phyloP scores from a whole-genome alignment of 164 flowering plant species.

The Santalum album region DNA sequence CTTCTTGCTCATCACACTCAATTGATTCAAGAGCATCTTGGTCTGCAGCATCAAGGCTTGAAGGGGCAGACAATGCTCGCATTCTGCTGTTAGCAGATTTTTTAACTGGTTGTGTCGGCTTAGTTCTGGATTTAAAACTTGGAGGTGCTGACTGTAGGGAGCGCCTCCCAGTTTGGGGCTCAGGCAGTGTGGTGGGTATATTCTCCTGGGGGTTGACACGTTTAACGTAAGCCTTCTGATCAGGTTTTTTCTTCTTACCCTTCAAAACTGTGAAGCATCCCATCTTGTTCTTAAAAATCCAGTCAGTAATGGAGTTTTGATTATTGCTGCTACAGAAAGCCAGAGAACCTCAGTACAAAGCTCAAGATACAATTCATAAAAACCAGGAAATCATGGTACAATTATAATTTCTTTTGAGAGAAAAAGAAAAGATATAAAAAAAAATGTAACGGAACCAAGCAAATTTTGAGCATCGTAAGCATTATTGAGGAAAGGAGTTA shows the following conservation, averaged over 20 bases:
- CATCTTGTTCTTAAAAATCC: conserved; percentile 29
- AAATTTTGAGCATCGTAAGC: no score
- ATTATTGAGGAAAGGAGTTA: no score
- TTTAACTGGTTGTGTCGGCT: conserved; percentile 41
- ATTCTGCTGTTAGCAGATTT: conserved; percentile 27
- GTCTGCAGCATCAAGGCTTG: conserved; percentile 59
- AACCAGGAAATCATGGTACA: no score
- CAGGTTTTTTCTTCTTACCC: conserved; percentile 67
- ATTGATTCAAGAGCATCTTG: conserved; percentile 42
- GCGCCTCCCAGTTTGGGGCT: conserved; percentile 51
- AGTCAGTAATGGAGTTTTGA: not conserved
- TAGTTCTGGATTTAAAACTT: conserved; percentile 66
- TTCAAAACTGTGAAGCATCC: conserved; percentile 83
- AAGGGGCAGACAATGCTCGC: conserved; percentile 86
- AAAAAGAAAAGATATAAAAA: no score
- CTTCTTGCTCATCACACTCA: conserved; percentile 64
- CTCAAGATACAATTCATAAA: no score
- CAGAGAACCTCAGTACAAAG: no score
- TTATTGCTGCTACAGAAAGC: not conserved
- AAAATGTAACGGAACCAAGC: no score
- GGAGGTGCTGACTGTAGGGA: conserved; percentile 94
- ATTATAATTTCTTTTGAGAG: no score
- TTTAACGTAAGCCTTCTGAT: conserved; percentile 25
- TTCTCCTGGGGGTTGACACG: conserved; percentile 40
- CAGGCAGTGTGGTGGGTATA: conserved; percentile 65